Conservation (phyloP, 192 early-diverging fungal species). For the Dissophora globulifera region DNA sequence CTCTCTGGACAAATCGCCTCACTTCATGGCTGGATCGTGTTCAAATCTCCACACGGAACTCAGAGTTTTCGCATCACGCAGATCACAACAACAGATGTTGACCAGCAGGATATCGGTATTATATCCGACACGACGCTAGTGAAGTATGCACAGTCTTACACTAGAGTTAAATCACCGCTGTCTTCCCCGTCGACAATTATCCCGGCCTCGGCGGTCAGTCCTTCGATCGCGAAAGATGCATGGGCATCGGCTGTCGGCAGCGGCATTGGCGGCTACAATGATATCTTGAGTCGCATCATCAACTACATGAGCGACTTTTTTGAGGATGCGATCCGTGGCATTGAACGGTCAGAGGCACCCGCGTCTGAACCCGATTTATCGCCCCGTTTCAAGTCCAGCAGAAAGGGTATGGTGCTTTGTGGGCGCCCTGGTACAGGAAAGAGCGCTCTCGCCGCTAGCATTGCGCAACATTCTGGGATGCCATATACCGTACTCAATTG, state of each 20-base stretch:
- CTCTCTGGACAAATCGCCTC: conserved; percentile 28
- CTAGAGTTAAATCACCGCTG: no score
- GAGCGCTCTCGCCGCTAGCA: conserved; percentile 55
- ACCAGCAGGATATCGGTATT: conserved; percentile 3
- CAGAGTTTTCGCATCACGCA: conserved; percentile 12
- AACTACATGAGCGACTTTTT: conserved; percentile 34
- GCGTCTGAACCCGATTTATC: no score
- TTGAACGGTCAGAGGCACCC: no score
- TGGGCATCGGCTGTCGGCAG: conserved; percentile 18
- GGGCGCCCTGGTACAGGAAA: conserved; percentile 68
- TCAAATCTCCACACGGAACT: conserved; percentile 32
- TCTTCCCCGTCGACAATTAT: background rate
- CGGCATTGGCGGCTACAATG: conserved; percentile 50
- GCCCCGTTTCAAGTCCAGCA: conserved; percentile 17
- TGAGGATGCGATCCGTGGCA: background rate
- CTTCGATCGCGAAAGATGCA: conserved; percentile 2
- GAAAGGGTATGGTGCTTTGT: conserved; percentile 57
- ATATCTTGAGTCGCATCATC: conserved; percentile 39
- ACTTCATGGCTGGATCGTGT: conserved; percentile 22
- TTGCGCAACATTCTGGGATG: conserved; percentile 55
- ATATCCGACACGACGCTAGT: conserved; percentile 27
- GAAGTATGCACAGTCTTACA: conserved; percentile 1
- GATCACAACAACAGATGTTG: conserved; percentile 10
- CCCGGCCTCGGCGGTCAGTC: background rate
- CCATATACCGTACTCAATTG: conserved; percentile 60